Conservation (phyloP, 768 basidiomycete species). For the Lyophyllum atratum region DNA sequence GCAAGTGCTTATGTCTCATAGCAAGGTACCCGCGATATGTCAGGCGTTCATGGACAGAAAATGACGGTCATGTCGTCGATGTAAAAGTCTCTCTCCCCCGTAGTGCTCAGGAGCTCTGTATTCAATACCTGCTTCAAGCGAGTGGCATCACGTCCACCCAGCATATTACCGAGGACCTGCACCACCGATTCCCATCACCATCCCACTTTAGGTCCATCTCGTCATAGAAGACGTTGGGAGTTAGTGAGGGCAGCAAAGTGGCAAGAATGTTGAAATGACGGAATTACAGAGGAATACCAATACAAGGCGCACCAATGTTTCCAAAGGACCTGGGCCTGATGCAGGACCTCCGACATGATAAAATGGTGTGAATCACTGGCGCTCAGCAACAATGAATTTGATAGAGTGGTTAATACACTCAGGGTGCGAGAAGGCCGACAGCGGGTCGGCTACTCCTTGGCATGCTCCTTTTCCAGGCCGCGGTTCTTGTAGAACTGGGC, state of each 20-base stretch:
- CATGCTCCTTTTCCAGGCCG: not conserved
- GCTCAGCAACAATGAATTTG: not conserved
- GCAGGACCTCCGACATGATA: no score
- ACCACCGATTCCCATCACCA: slow-evolving; percentile 15
- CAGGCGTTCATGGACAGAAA: slow-evolving; percentile 4
- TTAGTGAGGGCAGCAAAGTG: no score
- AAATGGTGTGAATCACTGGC: no score
- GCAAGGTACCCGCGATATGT: not conserved
- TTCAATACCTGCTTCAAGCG: slow-evolving; percentile 12
- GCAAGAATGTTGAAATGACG: no score
- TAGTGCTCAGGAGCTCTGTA: slow-evolving; percentile 8
- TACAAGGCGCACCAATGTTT: no score
- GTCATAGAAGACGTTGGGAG: slow-evolving; percentile 14
- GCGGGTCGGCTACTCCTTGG: not conserved
- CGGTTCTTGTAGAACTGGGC: slow-evolving; percentile 6
- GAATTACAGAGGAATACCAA: no score
- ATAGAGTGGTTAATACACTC: not conserved
- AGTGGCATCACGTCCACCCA: slow-evolving; percentile 13
- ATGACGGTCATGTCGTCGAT: slow-evolving; percentile 17
- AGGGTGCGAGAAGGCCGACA: not conserved
- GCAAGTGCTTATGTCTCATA: no score
- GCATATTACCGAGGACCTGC: slow-evolving; percentile 18
- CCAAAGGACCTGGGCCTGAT: no score
- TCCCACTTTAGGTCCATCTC: slow-evolving; percentile 16
- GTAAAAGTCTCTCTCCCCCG: slow-evolving; percentile 14